phyloP scores from a whole-genome alignment of 2,329 filamentous ascomycete species.

The Scopulariopsis brevicaulis region DNA sequence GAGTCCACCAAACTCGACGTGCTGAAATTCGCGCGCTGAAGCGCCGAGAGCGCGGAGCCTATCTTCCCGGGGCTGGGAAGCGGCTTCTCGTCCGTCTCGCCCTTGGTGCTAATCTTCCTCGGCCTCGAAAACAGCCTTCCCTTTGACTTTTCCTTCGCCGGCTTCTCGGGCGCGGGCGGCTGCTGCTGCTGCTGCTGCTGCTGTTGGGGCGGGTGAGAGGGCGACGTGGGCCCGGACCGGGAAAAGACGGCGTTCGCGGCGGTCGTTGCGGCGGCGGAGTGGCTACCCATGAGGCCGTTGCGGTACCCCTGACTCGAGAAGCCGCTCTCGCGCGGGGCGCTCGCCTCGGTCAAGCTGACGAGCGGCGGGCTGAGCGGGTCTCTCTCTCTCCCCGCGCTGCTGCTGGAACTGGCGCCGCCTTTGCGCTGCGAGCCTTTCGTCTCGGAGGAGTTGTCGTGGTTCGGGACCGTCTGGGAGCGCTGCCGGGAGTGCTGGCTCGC shows the following conservation, averaged over 20 bases:
- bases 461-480: slow-evolving; percentile 62
- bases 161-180: slow-evolving; percentile 41
- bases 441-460: slow-evolving; percentile 15
- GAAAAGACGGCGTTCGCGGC: slow-evolving; percentile 67
- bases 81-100: slow-evolving; percentile 53
- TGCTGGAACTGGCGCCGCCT: slow-evolving; percentile 13
- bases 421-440: not conserved
- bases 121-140: slow-evolving; percentile 74
- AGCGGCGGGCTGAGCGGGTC: slow-evolving; percentile 49
- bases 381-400: too few relatives aligned
- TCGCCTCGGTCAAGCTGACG: slow-evolving; percentile 54
- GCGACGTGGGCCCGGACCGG: slow-evolving; percentile 45
- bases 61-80: slow-evolving; percentile 65
- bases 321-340: slow-evolving; percentile 43
- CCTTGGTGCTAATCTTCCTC: slow-evolving; percentile 62
- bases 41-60: slow-evolving; percentile 51
- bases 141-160: slow-evolving; percentile 56
- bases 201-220: slow-evolving; percentile 25
- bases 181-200: slow-evolving; percentile 26
- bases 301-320: slow-evolving; percentile 43
- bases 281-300: slow-evolving; percentile 48
- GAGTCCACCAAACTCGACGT: slow-evolving; percentile 60
- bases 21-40: slow-evolving; percentile 58
- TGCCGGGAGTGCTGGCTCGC: slow-evolving; percentile 42
- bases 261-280: slow-evolving; percentile 55